Conservation (phyloP, 306 rosid species). For the Pueraria montana region DNA sequence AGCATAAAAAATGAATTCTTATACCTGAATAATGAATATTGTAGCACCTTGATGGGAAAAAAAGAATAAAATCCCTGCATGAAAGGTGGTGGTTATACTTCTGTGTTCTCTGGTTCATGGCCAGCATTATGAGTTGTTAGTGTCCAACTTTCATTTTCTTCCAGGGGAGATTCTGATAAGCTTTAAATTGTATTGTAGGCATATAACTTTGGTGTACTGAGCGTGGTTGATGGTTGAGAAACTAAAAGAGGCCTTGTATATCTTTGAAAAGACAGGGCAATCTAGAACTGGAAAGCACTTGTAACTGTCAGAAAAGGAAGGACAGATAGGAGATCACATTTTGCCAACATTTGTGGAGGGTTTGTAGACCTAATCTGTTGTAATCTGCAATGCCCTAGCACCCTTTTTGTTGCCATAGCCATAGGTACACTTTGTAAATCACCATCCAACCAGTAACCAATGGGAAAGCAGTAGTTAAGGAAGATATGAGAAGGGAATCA, state of each 20-base stretch:
- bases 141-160: conserved; percentile 15
- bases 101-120: conserved; percentile 27
- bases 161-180: conserved; percentile 2
- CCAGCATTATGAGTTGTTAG: conserved; percentile 19
- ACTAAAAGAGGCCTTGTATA: neutral
- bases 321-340: neutral
- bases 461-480: neutral
- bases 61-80: neutral
- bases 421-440: conserved; percentile 4
- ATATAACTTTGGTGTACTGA: conserved; percentile 11
- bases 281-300: conserved; percentile 9
- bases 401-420: conserved; percentile 27
- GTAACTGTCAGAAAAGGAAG: conserved; percentile 9
- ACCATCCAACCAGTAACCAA: neutral
- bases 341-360: neutral
- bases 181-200: conserved; percentile 18
- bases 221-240: conserved; percentile 17
- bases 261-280: neutral
- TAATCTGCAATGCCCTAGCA: conserved; percentile 6
- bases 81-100: conserved; percentile 24
- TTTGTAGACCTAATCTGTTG: neutral
- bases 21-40: conserved; percentile 14
- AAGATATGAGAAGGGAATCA: neutral
- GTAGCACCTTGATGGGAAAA: neutral
- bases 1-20: conserved; percentile 31